phyloP scores from a whole-genome alignment of 2,329 filamentous ascomycete genomes.

The Ceratocystis harringtonii region DNA sequence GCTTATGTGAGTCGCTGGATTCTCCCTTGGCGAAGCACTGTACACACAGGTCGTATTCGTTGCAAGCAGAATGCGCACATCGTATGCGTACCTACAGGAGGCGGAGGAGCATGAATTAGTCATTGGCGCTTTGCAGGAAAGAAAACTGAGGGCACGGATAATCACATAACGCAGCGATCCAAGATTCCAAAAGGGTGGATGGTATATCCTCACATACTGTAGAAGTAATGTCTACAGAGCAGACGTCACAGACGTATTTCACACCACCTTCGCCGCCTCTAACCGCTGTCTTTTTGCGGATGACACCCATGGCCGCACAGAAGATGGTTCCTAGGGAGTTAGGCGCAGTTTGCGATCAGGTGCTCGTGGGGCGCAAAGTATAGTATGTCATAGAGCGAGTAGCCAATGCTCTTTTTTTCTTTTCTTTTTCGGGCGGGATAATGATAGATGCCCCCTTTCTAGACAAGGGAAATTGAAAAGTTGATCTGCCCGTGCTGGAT shows the following conservation, averaged over 20 bases:
- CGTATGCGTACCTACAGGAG: slow-evolving; percentile 68
- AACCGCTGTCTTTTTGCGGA: slow-evolving; percentile 84
- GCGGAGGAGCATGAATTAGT: background rate
- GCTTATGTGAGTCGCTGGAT: slow-evolving; percentile 69
- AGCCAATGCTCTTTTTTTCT: background rate
- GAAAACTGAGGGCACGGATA: background rate
- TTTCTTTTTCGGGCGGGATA: background rate
- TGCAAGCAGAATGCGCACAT: slow-evolving; percentile 69
- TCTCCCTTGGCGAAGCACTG: slow-evolving; percentile 80
- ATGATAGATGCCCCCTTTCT: too few relatives aligned
- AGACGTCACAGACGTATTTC: slow-evolving; percentile 96
- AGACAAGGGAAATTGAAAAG: too few relatives aligned
- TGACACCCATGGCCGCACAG: slow-evolving; percentile 58
- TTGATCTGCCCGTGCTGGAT: background rate
- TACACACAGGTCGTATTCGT: slow-evolving; percentile 93
- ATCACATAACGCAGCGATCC: background rate
- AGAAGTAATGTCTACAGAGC: slow-evolving; percentile 89
- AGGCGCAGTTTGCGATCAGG: background rate
- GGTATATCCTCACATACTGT: slow-evolving; percentile 48
- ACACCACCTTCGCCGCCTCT: slow-evolving; percentile 75
- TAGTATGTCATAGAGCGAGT: background rate
- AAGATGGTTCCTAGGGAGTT: background rate
- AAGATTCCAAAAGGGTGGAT: background rate
- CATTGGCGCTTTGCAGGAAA: background rate
- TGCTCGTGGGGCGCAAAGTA: background rate